A percentile compares a stretch with the other conserved stretches of the same genome.
These are phyloP conservation scores for Persicaria maculosa DNA, from an alignment of 148 eudicot genomes.

Conservation along the genomic window DNA sequence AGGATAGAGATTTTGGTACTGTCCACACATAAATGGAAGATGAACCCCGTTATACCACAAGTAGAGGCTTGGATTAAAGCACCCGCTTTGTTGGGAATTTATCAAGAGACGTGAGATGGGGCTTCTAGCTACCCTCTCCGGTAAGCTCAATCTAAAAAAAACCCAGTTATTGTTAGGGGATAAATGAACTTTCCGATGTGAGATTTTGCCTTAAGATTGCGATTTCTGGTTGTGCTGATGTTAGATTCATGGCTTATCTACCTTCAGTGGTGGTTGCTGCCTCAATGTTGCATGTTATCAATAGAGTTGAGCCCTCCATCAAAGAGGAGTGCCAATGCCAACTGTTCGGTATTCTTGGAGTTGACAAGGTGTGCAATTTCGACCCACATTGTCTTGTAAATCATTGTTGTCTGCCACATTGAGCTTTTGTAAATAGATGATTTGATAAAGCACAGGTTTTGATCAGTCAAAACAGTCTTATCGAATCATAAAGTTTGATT, in stretches of 20 bases:
- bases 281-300: slow-evolving; percentile 50
- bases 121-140: slow-evolving; percentile 41
- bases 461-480: too few relatives aligned
- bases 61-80: slow-evolving; percentile 40
- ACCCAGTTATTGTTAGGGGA: too few relatives aligned
- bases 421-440: too few relatives aligned
- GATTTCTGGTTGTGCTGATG: slow-evolving; percentile 17
- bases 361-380: slow-evolving; percentile 34
- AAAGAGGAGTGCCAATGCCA: slow-evolving; percentile 38
- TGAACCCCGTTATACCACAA: slow-evolving; percentile 73
- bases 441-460: too few relatives aligned
- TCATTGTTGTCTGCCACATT: not conserved
- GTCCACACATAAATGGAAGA: slow-evolving; percentile 77
- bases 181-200: too few relatives aligned
- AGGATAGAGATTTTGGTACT: slow-evolving; percentile 75
- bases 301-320: slow-evolving; percentile 36
- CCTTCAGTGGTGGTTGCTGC: slow-evolving; percentile 64
- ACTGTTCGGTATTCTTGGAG: slow-evolving; percentile 38
- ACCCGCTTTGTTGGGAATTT: slow-evolving; percentile 34
- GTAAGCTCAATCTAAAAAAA: slow-evolving; percentile 20
- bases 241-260: slow-evolving; percentile 41
- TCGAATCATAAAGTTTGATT: too few relatives aligned
- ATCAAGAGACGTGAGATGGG: slow-evolving; percentile 41
- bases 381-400: not conserved
- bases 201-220: too few relatives aligned